Conservation (phyloP, 2,329 filamentous ascomycete species). For the Calonectria naviculata region DNA sequence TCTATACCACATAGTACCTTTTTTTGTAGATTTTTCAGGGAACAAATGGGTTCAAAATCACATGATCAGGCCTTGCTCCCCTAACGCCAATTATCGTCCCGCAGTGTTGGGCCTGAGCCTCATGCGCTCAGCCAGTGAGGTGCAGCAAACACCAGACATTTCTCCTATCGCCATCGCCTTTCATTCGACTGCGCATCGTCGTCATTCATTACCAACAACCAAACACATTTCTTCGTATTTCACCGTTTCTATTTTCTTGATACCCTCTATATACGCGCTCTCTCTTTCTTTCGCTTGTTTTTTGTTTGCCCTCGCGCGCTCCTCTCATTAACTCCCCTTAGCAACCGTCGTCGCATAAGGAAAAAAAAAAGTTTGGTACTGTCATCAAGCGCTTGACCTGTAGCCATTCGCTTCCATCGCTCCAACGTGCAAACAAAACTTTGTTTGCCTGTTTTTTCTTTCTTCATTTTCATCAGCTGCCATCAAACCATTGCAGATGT, state of each 20-base stretch:
- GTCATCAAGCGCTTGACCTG: not conserved
- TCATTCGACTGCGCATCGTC: not conserved
- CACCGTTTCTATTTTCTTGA: not conserved
- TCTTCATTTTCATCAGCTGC: not conserved
- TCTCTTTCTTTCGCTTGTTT: not conserved
- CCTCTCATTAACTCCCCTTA: not conserved
- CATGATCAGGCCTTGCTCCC: not conserved
- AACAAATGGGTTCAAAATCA: not conserved
- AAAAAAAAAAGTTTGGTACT: not conserved
- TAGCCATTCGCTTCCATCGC: not conserved
- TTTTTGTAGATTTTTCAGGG: not conserved
- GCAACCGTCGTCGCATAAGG: slow-evolving; percentile 2
- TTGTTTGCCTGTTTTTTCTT: not conserved
- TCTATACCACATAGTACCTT: not conserved
- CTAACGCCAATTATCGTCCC: slow-evolving; percentile 41
- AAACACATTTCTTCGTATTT: not conserved
- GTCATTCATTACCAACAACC: not conserved
- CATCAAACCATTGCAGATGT: slow-evolving; percentile 19
- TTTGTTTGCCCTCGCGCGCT: not conserved
- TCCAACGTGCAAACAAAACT: not conserved
- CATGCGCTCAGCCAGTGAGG: slow-evolving; percentile 19
- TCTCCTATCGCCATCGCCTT: slow-evolving; percentile 20
- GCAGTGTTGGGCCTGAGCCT: slow-evolving; percentile 41
- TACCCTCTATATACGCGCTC: not conserved
- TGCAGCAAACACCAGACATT: slow-evolving; percentile 28